Evolutionary conservation across 2,329 filamentous ascomycete genomes (phyloP), one percentile per base, ranked within the genome.

Genomic region (Capronia coronata): DNA sequence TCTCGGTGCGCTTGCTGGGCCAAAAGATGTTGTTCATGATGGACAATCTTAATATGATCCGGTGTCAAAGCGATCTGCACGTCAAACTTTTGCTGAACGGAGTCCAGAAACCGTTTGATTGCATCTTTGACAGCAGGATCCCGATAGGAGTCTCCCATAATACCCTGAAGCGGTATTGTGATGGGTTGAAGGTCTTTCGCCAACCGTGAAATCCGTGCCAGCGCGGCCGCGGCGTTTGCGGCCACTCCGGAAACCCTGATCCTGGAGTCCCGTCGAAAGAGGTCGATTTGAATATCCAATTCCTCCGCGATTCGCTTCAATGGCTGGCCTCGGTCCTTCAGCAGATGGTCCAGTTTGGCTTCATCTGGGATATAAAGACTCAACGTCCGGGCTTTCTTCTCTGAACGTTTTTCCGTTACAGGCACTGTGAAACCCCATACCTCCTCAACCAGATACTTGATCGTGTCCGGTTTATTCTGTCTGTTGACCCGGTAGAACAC

Each of bases 371-470:
- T 21, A 13, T 27, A n/a, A 19, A 52, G 29, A 6, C 16, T 25
- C 16, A 49, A 19, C 19, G 19, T 50, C 22, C 23, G 13, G 25
- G 27, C 16, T 23, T 23, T 49, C n/a, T 34, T 32, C n/a, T 18
- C 16, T 22, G 23, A 21, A 2, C 21, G 16, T 16, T 35, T 25
- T n/a, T 47, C 45, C 11, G 30, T 19, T 9, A 30, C 22, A 14
- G 48, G 52, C 7, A 37, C 42, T 14, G 48, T 51, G 25, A 51
- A 52, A 16, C 50, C 50, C 54, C 54, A 56, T 25, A 56, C 37
- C 23, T 51, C 51, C 25, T 51, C 48, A 13, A 54, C 48, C 42
- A 54, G 34, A 25, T 51, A 51, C 14, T 44, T 48, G 29, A 50
- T 35, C 5, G 42, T 35, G 5, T 47, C 40, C 19, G 29, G 23